Evolutionary conservation across 495 filamentous ascomycete species (phyloP).

Genomic region (Penicillium egyptiacum): DNA sequence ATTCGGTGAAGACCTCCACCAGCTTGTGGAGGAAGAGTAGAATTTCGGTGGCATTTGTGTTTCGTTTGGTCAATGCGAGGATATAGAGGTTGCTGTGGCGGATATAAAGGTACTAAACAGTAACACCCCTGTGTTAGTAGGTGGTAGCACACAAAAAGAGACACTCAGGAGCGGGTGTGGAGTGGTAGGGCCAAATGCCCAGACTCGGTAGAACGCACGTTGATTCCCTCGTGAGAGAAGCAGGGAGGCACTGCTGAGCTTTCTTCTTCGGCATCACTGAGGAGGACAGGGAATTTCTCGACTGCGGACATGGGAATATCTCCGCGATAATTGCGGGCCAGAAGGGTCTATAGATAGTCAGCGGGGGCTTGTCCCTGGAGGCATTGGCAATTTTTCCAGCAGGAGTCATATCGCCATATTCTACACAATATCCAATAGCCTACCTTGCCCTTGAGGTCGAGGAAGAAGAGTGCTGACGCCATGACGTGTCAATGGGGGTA

Average conservation of each 20-base stretch:
- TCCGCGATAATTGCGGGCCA: conserved; percentile 97
- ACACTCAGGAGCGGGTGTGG: conserved; percentile 19
- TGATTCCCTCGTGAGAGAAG: conserved; percentile 98
- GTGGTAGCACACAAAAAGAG: conserved; percentile 18
- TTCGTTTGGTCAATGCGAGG: conserved; percentile 96
- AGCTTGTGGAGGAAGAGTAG: conserved; percentile 97
- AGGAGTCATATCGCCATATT: neutral
- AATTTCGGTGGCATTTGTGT: conserved; percentile 98
- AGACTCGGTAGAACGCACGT: conserved; percentile 57
- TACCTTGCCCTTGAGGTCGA: conserved; percentile 99
- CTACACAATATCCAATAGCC: conserved; percentile 18
- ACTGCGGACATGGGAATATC: conserved; percentile 99
- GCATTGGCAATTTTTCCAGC: conserved; percentile 10
- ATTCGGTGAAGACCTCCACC: conserved; percentile 98
- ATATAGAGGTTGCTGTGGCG: conserved; percentile 99
- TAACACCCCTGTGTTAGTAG: conserved; percentile 18
- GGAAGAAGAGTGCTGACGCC: conserved; percentile 98
- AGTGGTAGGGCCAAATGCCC: conserved; percentile 4
- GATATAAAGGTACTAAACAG: conserved; percentile 91
- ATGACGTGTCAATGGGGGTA: conserved; percentile 52
- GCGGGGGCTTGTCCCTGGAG: conserved; percentile 16
- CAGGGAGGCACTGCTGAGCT: conserved; percentile 96
- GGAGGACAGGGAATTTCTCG: conserved; percentile 95
- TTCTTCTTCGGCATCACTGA: conserved; percentile 99
- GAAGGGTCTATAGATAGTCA: conserved; percentile 71